These are phyloP conservation scores for Solanum appendiculatum DNA, from an alignment of 257 asterid genomes.

Conservation along the genomic window DNA sequence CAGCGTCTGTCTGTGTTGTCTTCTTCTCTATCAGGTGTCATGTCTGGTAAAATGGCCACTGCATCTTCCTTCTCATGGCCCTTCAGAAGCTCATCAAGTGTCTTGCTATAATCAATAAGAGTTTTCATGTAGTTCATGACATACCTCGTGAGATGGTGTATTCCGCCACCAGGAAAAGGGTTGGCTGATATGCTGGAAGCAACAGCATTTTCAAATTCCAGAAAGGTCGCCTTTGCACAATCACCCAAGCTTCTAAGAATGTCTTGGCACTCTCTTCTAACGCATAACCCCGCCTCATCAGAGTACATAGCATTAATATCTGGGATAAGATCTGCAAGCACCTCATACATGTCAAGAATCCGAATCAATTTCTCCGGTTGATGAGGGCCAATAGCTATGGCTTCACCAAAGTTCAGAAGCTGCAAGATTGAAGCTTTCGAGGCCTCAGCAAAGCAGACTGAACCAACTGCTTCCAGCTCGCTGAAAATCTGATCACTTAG, in stretches of 20 bases:
- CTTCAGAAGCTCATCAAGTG: conserved; percentile 55
- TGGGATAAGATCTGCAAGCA: conserved; percentile 56
- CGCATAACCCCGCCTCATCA: conserved; percentile 37
- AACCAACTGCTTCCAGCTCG: conserved; percentile 42
- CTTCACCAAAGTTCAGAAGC: conserved; percentile 71
- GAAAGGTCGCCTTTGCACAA: conserved; percentile 64
- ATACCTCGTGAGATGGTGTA: conserved; percentile 70
- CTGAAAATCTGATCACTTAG: conserved; percentile 76
- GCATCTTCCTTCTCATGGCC: conserved; percentile 30
- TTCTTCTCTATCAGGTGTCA: conserved; percentile 40
- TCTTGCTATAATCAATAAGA: conserved; percentile 54
- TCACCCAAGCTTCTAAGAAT: conserved; percentile 53
- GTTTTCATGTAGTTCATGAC: conserved; percentile 77
- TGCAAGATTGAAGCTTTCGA: conserved; percentile 60
- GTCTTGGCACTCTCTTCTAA: conserved; percentile 50
- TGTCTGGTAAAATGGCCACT: conserved; percentile 29
- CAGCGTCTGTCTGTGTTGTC: conserved; percentile 13
- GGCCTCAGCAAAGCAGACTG: conserved; percentile 55
- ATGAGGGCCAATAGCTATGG: conserved; percentile 73
- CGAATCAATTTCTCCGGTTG: conserved; percentile 79
- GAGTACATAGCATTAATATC: conserved; percentile 41
- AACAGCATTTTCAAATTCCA: conserved; percentile 71
- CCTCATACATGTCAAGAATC: conserved; percentile 85
- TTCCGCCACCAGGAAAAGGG: conserved; percentile 71
- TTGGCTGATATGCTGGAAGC: conserved; percentile 46